Evolutionary conservation across 2,329 filamentous ascomycete genomes (phyloP), one percentile per base, ranked within the genome.

Genomic region (Thielaviopsis ethacetica): DNA sequence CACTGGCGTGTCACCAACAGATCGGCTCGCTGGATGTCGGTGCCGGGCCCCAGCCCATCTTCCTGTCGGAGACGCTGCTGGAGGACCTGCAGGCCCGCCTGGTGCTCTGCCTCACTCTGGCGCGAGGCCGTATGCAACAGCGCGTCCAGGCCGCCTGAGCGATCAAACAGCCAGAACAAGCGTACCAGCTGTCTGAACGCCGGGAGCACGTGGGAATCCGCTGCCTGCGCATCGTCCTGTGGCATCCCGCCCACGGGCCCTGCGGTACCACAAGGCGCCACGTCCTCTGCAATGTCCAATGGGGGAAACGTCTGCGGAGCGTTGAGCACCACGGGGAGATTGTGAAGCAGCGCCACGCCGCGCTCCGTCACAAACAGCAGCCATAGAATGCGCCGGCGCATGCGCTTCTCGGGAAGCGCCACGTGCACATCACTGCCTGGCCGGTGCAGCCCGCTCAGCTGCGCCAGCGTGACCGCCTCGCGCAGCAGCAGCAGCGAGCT

Each of bases 381-480:
- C 73, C 74, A 77, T 13, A 76, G 60, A 5, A 77, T 70, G 0
- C 75, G 68, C 10, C 74, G 70, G 5, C 72, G 69, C 56, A 77
- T 67, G 62, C 76, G 73, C 52, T 75, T 71, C 55, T 77, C 74
- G 3, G 67, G 59, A 17, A n/a, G 4, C 6, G 22, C 19, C n/a
- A 59, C 13, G 15, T 41, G 38, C 49, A 27, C 50, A 53, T 26
- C 51, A 10, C 17, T 53, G 19, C 7, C 61, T 0, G 68, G 62
- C 12, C 72, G 70, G 56, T 78, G 73, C 5, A 79, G 66, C 0
- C 72, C 67, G 63, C 77, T 69, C 52, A 78, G 72, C 62, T 79
- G 76, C 1, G 76, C 75, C 22, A 76, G 67, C 0, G 76, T 76
- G n/a, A 79, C 74, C 5, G 75, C 74, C 61, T 78, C 76, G 5